phyloP scores from a whole-genome alignment of 2,329 filamentous ascomycete species.

The Cladobotryum protrusum region DNA sequence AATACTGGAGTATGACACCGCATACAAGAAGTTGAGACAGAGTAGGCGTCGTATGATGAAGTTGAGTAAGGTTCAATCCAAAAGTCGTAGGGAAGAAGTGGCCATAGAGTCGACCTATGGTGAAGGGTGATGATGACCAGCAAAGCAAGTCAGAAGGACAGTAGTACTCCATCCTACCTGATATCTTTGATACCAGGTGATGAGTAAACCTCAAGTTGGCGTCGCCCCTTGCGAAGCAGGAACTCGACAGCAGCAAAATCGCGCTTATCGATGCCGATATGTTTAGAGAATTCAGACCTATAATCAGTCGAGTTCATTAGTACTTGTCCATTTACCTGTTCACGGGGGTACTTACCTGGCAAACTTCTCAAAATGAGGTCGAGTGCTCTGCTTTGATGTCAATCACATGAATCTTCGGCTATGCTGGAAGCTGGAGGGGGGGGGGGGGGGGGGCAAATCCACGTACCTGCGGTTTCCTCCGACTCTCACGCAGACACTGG shows the following conservation, averaged over 20 bases:
- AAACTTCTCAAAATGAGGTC: slow-evolving; percentile 57
- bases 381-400: slow-evolving; percentile 39
- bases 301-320: background rate
- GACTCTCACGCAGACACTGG: slow-evolving; percentile 72
- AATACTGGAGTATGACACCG: background rate
- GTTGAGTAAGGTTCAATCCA: background rate
- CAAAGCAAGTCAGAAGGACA: too few relatives aligned
- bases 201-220: slow-evolving; percentile 78
- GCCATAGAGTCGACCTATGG: background rate
- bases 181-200: slow-evolving; percentile 76
- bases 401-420: background rate
- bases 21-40: background rate
- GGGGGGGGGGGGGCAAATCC: background rate
- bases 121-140: background rate
- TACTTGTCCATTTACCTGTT: too few relatives aligned
- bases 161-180: slow-evolving; percentile 25
- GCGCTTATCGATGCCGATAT: slow-evolving; percentile 65
- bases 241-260: slow-evolving; percentile 85
- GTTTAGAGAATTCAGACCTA: slow-evolving; percentile 71
- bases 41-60: background rate
- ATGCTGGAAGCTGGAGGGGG: slow-evolving; percentile 2
- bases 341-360: slow-evolving; percentile 44
- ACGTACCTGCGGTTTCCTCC: slow-evolving; percentile 68
- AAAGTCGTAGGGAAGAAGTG: background rate
- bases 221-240: slow-evolving; percentile 70